Evolutionary conservation across 2,329 filamentous ascomycete species (phyloP), one percentile per base, ranked within the genome.

Genomic region (Mycocentrospora acerina): DNA sequence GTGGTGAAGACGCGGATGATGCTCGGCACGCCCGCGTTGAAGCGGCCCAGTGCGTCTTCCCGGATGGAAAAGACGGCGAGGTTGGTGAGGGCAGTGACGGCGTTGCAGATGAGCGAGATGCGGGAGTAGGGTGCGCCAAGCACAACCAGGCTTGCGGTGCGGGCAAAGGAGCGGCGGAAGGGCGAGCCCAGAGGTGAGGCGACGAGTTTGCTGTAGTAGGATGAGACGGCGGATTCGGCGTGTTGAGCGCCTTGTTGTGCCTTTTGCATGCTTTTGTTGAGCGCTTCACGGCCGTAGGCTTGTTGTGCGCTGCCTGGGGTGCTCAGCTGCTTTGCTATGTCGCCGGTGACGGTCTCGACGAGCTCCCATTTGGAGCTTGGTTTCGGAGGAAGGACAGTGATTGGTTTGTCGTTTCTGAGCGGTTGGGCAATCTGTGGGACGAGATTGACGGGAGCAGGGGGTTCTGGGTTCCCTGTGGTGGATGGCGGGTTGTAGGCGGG

Each of bases 1-100:
- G 65, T 54, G 1, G 88, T 90, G 44, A 94, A 80, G 1, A 82
- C 80, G 31, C 85, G 80, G 34, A 96, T 80, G 40, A 95, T 83
- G 32, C 70, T 71, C 1, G 86, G 81, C 2, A 97, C 82, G 48
- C 93, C 87, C 29, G 82, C 77, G 51, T 94, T 85, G n/a, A 94
- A 91, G 53, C 88, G 86, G 11, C 91, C 91, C 59, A 83, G 93
- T 31, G 78, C 78, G 62, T 97, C 91, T 66, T 97, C 90, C 3
- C 74, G 72, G 37, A 96, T 69, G 65, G 86, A 91, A 46, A 79
- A 79, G 4, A 88, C 78, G 1, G 87, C 79, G 18, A 97, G 75
- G 33, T 78, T 76, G 10, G 80, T 81, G 26, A 93, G 70, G 0
- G 85, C 79, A 42, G 82, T 81, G n/a, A 83, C 75, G 2, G 88